Evolutionary conservation across 192 early-diverging fungal genomes (phyloP), one percentile per base, ranked within the genome.

Genomic region (Coemansia sp.): DNA sequence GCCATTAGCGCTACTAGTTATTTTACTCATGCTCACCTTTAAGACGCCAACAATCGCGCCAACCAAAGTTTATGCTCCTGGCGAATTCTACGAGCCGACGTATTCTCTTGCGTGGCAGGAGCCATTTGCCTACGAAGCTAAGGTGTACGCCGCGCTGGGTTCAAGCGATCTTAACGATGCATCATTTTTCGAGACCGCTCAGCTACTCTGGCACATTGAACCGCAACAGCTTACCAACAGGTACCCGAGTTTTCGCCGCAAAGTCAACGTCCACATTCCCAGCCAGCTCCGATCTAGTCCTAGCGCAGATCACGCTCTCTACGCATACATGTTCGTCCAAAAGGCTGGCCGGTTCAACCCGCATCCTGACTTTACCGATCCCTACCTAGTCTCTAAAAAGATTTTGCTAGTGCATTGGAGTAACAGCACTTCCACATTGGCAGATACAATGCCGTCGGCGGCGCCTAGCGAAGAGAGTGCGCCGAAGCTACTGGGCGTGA

Each of bases 171-270:
- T 22, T 54, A 63, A 63, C 38, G 12, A 36, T 5, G 43, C n/a
- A 18, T 29, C 43, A 20, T 70, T 70, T 18, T 70, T 70, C 41
- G 44, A 61, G 10, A 47, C 41, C 24, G 68, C 68, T n/a, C 55
- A 70, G n/a, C 57, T 61, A 27, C 42, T 70, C 16, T 70, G 68
- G 68, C 57, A n/a, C n/a, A n/a, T n/a, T n/a, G n/a, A n/a, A n/a
- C n/a, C n/a, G n/a, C n/a, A n/a, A n/a, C n/a, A n/a, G 46, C 20
- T 62, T 33, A 24, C 31, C 9, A 46, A 62, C 43, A 61, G 68
- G 34, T 70, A 70, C 22, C 68, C 68, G 33, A 12, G 33, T 36
- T 62, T 42, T 43, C 33, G 41, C 34, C 42, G 9, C 8, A 59
- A 41, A 22, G 68, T 49, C 42, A 60, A 41, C 29, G 57, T 70